Conservation (phyloP, 768 basidiomycete species). For the Roridomyces roridus region DNA sequence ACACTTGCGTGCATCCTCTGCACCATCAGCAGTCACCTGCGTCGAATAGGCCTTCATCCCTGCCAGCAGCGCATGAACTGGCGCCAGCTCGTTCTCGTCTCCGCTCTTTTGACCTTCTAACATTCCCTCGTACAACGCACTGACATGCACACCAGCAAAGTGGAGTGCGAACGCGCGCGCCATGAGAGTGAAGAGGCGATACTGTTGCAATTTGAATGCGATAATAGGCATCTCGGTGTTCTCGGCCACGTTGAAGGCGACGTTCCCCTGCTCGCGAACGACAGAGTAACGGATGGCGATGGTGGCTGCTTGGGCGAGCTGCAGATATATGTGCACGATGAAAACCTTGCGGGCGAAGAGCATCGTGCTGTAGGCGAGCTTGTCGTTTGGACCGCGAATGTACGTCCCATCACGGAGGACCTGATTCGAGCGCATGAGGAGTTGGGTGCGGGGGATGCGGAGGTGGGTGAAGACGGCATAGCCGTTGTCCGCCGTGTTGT, state of each 20-base stretch:
- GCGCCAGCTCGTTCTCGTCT: slow-evolving; percentile 18
- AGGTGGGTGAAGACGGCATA: slow-evolving; percentile 31
- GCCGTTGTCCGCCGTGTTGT: slow-evolving; percentile 32
- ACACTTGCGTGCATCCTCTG: slow-evolving; percentile 33
- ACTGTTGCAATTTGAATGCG: slow-evolving; percentile 31
- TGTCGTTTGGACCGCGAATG: slow-evolving; percentile 8
- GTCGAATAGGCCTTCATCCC: slow-evolving; percentile 30
- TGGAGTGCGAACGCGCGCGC: slow-evolving; percentile 27
- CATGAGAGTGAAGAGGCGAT: slow-evolving; percentile 26
- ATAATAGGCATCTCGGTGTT: slow-evolving; percentile 24
- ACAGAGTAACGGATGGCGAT: slow-evolving; percentile 34
- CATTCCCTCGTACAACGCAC: slow-evolving; percentile 20
- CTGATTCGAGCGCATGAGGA: slow-evolving; percentile 29
- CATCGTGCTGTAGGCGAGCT: slow-evolving; percentile 31
- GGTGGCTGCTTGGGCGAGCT: slow-evolving; percentile 31
- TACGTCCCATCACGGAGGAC: slow-evolving; percentile 30
- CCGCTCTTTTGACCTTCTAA: background rate
- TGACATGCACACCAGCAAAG: slow-evolving; percentile 23
- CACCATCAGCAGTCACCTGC: slow-evolving; percentile 29
- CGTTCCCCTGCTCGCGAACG: slow-evolving; percentile 33
- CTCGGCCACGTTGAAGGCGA: slow-evolving; percentile 18
- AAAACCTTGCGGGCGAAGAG: slow-evolving; percentile 25
- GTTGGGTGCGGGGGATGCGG: slow-evolving; percentile 30
- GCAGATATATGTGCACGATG: slow-evolving; percentile 23
- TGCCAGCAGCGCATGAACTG: slow-evolving; percentile 26